Percentiles rank a stretch among this genome's conserved stretches.
Evolutionary conservation across 192 early-diverging fungal genomes (phyloP).

Genomic region (Backusella macrospora): DNA sequence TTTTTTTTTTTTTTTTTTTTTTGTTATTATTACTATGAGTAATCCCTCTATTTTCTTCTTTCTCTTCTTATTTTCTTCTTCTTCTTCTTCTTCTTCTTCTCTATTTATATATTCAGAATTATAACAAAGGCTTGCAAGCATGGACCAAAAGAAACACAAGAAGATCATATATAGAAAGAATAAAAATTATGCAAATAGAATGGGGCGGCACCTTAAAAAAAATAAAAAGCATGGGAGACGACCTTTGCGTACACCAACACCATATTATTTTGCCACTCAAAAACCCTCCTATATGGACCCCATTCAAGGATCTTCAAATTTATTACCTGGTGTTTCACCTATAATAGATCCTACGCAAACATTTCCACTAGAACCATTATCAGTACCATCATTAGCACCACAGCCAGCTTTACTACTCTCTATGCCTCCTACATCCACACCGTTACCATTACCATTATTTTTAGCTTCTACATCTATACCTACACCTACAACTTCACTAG

Average conservation of each 20-base stretch:
- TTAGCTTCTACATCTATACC: not conserved
- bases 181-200: not conserved
- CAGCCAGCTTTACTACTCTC: not conserved
- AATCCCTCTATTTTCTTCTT: not conserved
- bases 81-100: not conserved
- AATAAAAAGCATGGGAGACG: not conserved
- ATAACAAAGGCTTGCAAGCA: not conserved
- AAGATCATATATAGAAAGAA: not conserved
- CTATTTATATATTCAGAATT: not conserved
- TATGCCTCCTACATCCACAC: not conserved
- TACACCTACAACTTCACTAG: too few relatives aligned
- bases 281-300: not conserved
- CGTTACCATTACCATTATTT: not conserved
- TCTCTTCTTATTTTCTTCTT: not conserved
- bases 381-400: not conserved
- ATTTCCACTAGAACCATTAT: not conserved
- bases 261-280: slow-evolving; percentile 5
- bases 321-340: not conserved
- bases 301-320: not conserved
- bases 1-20: not conserved
- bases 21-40: too few relatives aligned
- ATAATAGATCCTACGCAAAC: too few relatives aligned
- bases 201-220: not conserved
- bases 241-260: not conserved
- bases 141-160: not conserved